Evolutionary conservation across 805 yeast species (phyloP).

Genomic region (Yarrowia deformans): DNA sequence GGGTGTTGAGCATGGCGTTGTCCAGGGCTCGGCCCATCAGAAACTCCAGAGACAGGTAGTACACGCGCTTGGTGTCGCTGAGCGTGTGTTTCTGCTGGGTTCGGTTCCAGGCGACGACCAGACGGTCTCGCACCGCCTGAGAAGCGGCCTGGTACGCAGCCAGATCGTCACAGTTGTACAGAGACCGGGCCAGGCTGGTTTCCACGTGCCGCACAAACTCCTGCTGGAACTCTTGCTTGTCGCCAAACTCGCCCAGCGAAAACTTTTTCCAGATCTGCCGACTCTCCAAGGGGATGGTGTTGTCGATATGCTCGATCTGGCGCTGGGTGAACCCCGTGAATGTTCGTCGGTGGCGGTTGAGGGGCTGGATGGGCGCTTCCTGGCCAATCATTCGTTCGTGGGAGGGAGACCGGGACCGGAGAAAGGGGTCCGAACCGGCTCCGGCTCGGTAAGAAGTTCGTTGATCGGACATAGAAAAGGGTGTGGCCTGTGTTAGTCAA

Average conservation of each 20-base stretch:
- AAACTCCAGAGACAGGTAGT: conserved; percentile 86
- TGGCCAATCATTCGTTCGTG: conserved; percentile 29
- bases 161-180: conserved; percentile 89
- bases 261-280: conserved; percentile 80
- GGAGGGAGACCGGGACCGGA: conserved; percentile 10
- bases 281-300: conserved; percentile 78
- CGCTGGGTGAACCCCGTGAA: conserved; percentile 91
- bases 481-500: background rate
- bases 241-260: conserved; percentile 59
- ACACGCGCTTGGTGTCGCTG: conserved; percentile 83
- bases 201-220: conserved; percentile 86
- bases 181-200: conserved; percentile 86
- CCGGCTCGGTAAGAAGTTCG: conserved; percentile 31
- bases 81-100: conserved; percentile 90
- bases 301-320: conserved; percentile 83
- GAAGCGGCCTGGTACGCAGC: conserved; percentile 95
- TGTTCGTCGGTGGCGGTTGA: conserved; percentile 59
- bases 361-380: conserved; percentile 13
- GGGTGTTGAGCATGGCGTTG: conserved; percentile 85
- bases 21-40: conserved; percentile 95
- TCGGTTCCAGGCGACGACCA: conserved; percentile 87
- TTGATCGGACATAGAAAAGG: background rate
- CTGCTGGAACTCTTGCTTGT: conserved; percentile 66
- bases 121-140: conserved; percentile 74
- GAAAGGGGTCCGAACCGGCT: conserved; percentile 27